phyloP scores from a whole-genome alignment of 345 rosid species.

The Eucalyptus regnans region DNA sequence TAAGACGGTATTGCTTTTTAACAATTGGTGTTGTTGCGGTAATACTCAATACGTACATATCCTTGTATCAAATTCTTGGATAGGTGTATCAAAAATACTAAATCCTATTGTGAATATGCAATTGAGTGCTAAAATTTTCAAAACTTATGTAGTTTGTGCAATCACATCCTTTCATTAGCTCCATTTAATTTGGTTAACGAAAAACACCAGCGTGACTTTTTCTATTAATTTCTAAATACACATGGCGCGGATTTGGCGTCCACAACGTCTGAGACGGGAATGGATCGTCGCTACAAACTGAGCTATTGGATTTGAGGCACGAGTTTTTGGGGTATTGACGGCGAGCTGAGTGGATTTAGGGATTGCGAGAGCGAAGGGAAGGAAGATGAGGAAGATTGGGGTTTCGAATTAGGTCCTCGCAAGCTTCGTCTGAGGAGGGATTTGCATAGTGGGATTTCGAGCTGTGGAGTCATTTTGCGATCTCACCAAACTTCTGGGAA shows the following conservation, averaged over 20 bases:
- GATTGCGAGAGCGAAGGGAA: neutral
- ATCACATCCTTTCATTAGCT: neutral
- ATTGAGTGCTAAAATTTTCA: neutral
- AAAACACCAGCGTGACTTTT: no score
- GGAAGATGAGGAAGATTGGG: neutral
- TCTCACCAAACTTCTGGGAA: neutral
- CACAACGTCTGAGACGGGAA: neutral
- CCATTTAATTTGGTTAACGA: neutral
- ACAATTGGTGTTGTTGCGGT: neutral
- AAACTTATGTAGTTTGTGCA: neutral
- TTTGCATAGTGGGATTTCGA: slow-evolving; percentile 19
- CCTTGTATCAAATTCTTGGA: neutral
- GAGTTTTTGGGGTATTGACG: neutral
- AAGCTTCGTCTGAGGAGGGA: slow-evolving; percentile 2
- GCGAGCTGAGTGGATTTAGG: neutral
- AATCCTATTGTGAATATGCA: neutral
- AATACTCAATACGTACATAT: neutral
- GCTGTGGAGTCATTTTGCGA: neutral
- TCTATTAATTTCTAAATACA: no score
- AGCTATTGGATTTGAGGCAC: neutral
- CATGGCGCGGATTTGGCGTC: no score
- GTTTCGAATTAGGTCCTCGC: neutral
- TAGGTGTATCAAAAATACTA: neutral
- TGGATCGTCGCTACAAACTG: neutral
- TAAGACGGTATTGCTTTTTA: neutral